A percentile compares a stretch with the other conserved stretches of the same genome.
phyloP scores from a whole-genome alignment of 1,139 yeast species.

The Candida labiduridarum region DNA sequence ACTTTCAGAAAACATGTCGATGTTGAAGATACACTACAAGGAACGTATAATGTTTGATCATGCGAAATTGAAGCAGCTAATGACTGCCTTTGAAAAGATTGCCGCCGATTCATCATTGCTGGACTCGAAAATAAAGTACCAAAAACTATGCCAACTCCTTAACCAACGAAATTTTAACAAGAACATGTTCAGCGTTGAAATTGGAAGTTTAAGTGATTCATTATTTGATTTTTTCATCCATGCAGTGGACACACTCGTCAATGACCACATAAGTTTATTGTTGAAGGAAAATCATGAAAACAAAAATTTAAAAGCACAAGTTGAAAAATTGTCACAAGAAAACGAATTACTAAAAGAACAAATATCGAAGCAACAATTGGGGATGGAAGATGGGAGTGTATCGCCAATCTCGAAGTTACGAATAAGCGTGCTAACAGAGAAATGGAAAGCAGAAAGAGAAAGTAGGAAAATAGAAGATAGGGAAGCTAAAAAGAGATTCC shows the following conservation, averaged over 20 bases:
- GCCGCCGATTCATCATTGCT: conserved; percentile 60
- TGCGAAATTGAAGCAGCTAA: conserved; percentile 41
- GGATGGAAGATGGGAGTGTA: conserved; percentile 4
- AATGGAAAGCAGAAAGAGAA: conserved; percentile 75
- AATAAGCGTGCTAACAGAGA: conserved; percentile 59
- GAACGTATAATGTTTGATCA: conserved; percentile 42
- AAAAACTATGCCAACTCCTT: conserved; percentile 31
- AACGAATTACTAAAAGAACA: conserved; percentile 5
- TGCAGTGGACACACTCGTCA: conserved; percentile 59
- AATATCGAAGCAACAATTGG: not conserved
- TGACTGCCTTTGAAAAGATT: conserved; percentile 53
- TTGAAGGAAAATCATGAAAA: conserved; percentile 32
- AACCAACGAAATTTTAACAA: conserved; percentile 13
- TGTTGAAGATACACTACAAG: conserved; percentile 39
- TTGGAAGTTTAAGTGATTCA: conserved; percentile 53
- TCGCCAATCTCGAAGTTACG: conserved; percentile 48
- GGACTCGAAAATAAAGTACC: conserved; percentile 57
- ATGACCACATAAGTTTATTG: conserved; percentile 55
- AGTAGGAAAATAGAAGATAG: conserved; percentile 61
- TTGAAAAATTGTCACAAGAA: conserved; percentile 17
- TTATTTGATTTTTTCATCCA: conserved; percentile 59
- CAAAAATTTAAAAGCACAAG: conserved; percentile 25
- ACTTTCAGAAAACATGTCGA: conserved; percentile 20
- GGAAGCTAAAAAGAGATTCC: conserved; percentile 54
- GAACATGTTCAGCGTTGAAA: conserved; percentile 27